phyloP scores from a whole-genome alignment of 2,329 filamentous ascomycete genomes.

The Colletotrichum tamarilloi region DNA sequence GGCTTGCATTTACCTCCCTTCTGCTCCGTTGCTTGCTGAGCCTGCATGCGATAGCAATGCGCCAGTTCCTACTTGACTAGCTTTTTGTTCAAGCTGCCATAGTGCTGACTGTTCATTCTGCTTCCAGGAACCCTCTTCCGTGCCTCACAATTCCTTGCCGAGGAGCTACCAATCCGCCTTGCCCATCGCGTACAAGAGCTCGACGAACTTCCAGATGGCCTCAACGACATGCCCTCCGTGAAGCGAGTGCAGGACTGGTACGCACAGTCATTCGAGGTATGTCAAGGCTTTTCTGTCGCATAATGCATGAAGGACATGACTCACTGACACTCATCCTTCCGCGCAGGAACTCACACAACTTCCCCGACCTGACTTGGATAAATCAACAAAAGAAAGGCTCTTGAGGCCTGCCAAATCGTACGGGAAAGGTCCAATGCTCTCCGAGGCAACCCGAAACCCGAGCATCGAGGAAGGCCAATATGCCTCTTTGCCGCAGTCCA shows the following conservation, averaged over 20 bases:
- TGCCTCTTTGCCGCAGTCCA: conserved; percentile 56
- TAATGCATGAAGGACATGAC: conserved; percentile 26
- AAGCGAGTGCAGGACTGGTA: conserved; percentile 98
- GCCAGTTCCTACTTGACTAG: background rate
- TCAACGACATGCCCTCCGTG: conserved; percentile 98
- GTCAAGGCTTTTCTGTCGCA: conserved; percentile 41
- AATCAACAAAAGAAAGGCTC: conserved; percentile 83
- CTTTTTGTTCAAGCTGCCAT: background rate
- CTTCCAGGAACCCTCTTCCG: conserved; percentile 88
- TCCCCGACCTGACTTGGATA: conserved; percentile 78
- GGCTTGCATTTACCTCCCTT: conserved; percentile 7
- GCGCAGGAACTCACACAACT: conserved; percentile 89
- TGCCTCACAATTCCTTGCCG: conserved; percentile 96
- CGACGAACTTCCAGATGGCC: conserved; percentile 89
- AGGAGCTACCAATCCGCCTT: conserved; percentile 96
- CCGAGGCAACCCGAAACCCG: conserved; percentile 89
- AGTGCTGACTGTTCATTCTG: background rate
- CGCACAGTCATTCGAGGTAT: conserved; percentile 97
- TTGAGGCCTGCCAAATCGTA: conserved; percentile 70
- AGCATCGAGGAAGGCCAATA: conserved; percentile 89
- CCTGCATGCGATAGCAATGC: background rate
- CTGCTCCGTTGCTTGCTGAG: background rate
- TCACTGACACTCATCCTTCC: conserved; percentile 23
- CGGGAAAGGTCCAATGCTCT: conserved; percentile 74
- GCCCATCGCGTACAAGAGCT: conserved; percentile 97